Percentiles rank a stretch among this genome's conserved stretches.
These are phyloP conservation scores for Chaetoscypha palmicola DNA, from an alignment of 2,329 filamentous ascomycete genomes.

Conservation along the genomic window DNA sequence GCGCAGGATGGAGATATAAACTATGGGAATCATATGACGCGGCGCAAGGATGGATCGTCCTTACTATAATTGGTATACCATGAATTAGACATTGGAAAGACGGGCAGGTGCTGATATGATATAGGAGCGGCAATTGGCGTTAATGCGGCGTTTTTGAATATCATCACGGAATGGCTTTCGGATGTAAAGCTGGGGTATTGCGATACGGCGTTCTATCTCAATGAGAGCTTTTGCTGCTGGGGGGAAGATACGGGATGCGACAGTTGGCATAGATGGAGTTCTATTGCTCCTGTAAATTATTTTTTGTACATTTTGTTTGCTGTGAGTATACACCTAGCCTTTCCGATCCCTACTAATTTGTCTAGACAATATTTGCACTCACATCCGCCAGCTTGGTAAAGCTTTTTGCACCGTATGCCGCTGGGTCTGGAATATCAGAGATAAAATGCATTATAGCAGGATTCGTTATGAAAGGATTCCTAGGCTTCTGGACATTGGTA, in stretches of 20 bases:
- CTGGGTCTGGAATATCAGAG: constrained; percentile 93
- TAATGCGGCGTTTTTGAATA: constrained; percentile 89
- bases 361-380: constrained; percentile 68
- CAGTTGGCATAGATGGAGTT: constrained; percentile 86
- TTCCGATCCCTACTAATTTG: constrained; percentile 13
- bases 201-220: constrained; percentile 90
- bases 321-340: constrained; percentile 38
- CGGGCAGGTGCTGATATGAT: constrained; percentile 9
- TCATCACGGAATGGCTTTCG: constrained; percentile 92
- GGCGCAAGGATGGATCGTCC: constrained; percentile 95
- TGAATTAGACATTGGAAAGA: not conserved
- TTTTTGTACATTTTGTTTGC: constrained; percentile 81
- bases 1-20: constrained; percentile 70
- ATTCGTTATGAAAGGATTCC: constrained; percentile 98
- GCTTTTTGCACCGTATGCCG: constrained; percentile 89
- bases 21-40: constrained; percentile 87
- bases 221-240: constrained; percentile 98
- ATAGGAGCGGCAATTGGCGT: constrained; percentile 77
- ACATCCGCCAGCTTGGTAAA: constrained; percentile 80
- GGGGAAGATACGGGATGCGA: constrained; percentile 78
- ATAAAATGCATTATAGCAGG: constrained; percentile 99
- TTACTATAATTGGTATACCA: constrained; percentile 69
- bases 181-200: constrained; percentile 97
- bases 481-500: constrained; percentile 81
- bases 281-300: constrained; percentile 73